A percentile compares a stretch with the other conserved stretches of the same genome.
Conservation (phyloP, 306 rosid species). For the Quercus agrifolia region DNA sequence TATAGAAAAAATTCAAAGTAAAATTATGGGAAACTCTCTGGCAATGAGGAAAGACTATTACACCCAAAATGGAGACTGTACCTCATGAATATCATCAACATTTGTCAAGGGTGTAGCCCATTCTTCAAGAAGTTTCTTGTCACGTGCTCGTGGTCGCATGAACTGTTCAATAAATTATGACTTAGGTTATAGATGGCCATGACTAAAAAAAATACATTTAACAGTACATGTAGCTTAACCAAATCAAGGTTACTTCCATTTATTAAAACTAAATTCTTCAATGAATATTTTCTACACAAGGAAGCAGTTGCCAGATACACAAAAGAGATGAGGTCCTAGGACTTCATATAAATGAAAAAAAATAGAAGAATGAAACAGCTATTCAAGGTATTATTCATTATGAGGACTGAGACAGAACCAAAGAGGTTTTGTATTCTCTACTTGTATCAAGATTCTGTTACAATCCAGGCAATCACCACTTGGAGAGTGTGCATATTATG, state of each 20-base stretch:
- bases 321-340: neutral
- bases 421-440: neutral
- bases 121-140: constrained; percentile 87
- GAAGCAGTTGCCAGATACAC: neutral
- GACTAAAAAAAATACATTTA: neutral
- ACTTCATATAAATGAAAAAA: neutral
- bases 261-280: neutral
- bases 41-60: neutral
- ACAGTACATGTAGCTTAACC: neutral
- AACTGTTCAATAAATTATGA: constrained; percentile 42
- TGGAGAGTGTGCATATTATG: neutral
- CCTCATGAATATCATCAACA: constrained; percentile 84
- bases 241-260: neutral
- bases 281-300: neutral
- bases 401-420: neutral
- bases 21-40: constrained; percentile 12
- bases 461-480: neutral
- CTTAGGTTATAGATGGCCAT: neutral
- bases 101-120: constrained; percentile 79
- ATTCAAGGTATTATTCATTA: neutral
- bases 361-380: neutral
- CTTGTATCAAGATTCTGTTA: neutral
- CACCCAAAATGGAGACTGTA: constrained; percentile 19
- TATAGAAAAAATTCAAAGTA: constrained; percentile 9
- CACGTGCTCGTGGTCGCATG: constrained; percentile 93